Evolutionary conservation across 2,329 filamentous ascomycete genomes (phyloP), one percentile per base, ranked within the genome.

Genomic region (Bisporella sp.): DNA sequence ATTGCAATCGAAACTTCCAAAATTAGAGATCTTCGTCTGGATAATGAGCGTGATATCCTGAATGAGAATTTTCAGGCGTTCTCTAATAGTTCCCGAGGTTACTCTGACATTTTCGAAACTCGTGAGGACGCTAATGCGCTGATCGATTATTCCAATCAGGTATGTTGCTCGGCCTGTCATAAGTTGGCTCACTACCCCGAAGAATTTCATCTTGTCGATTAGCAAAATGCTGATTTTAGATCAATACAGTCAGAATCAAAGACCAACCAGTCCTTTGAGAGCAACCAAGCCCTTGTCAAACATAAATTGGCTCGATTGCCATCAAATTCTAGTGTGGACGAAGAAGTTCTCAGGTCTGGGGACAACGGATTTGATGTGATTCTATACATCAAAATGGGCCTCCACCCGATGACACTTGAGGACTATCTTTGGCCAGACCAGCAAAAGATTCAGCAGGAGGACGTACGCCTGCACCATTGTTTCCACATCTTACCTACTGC

Each of bases 341-440:
- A 47, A 31, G 49, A 51, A 39, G 32, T 50, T 21, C 29, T 30
- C n/a, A 13, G 49, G 30, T 5, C 11, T 21, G 44, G 42, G 35
- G 4, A n/a, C 9, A 30, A 40, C 41, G 42, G 51, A n/a, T 40
- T 54, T 50, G 9, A 65, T 64, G 6, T 54, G 59, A 47, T 64
- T 59, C 9, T 66, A 63, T 51, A 62, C 64, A 48, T 70, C 62
- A 41, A 69, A 44, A 59, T 59, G 57, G 42, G 30, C 31, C 69
- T 82, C 3, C 79, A 84, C 62, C 80, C 81, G 1, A 71, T 82
- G 47, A 84, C 79, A 2, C 70, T 87, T 8, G 73, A 76, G 6
- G 75, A 78, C 1, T 85, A 80, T 57, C 63, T 86, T 5, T 74
- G 70, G 43, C 65, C 71, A 11, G 61, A 68, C 41, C 52, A 62